These are phyloP conservation scores for Solanum paucissectum DNA, from an alignment of 257 asterid genomes.

Conservation along the genomic window DNA sequence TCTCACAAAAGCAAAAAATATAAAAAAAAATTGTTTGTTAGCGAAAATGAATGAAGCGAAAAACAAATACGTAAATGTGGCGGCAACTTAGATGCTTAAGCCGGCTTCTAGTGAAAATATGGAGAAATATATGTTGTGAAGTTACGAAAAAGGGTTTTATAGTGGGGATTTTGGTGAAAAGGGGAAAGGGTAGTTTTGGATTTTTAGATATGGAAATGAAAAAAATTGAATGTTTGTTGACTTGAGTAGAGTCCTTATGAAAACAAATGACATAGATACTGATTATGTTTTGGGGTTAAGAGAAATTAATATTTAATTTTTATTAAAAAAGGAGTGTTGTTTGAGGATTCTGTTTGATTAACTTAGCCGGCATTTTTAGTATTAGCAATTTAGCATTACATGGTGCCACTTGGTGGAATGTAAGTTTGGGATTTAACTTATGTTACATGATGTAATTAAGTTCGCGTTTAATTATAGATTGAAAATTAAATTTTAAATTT, in stretches of 20 bases:
- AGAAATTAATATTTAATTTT: not conserved
- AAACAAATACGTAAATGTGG: constrained; percentile 51
- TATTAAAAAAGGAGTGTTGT: constrained; percentile 14
- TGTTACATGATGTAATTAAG: not conserved
- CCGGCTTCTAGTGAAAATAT: constrained; percentile 22
- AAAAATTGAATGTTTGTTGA: not conserved
- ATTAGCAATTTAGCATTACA: not conserved
- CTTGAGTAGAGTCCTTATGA: constrained; percentile 11
- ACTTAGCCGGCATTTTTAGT: constrained; percentile 18
- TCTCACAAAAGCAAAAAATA: not conserved
- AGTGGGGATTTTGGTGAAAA: not conserved
- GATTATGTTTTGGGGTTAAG: not conserved
- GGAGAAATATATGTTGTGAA: not conserved
- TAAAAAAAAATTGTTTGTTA: constrained; percentile 2
- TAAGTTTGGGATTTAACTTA: not conserved
- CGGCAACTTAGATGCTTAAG: constrained; percentile 51
- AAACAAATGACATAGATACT: not conserved
- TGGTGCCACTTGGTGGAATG: not conserved
- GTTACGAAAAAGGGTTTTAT: constrained; percentile 21
- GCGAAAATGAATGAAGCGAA: constrained; percentile 19
- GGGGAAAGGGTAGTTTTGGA: not conserved
- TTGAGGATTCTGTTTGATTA: constrained; percentile 30
- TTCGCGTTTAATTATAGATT: not conserved
- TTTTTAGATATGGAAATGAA: not conserved
- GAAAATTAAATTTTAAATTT: no score